These are phyloP conservation scores for Tirmania nivea DNA, from an alignment of 495 filamentous ascomycete genomes.

Conservation along the genomic window DNA sequence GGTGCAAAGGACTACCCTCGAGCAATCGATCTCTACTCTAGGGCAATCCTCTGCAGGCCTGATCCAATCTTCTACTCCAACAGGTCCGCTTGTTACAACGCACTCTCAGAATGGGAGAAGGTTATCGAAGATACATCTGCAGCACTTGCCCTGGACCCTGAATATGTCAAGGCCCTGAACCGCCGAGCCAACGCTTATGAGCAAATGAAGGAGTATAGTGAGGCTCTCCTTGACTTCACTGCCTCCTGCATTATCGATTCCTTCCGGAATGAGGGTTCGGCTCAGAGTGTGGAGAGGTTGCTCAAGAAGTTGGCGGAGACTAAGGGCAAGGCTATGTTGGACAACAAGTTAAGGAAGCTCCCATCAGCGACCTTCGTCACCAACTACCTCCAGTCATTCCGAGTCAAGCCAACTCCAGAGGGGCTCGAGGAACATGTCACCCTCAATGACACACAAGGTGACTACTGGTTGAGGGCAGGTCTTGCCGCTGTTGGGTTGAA, in stretches of 20 bases:
- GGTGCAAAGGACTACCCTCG: constrained; percentile 71
- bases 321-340: constrained; percentile 72
- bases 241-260: constrained; percentile 97
- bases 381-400: constrained; percentile 98
- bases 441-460: constrained; percentile 53
- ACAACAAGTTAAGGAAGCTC: constrained; percentile 44
- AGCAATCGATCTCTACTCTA: constrained; percentile 83
- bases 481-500: constrained; percentile 58
- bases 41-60: constrained; percentile 88
- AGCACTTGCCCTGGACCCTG: constrained; percentile 70
- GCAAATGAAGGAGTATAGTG: constrained; percentile 70
- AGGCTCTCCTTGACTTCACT: constrained; percentile 89
- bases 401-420: constrained; percentile 49
- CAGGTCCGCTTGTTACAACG: constrained; percentile 91
- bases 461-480: constrained; percentile 65
- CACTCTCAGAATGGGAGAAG: constrained; percentile 76
- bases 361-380: constrained; percentile 90
- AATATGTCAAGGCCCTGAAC: constrained; percentile 96
- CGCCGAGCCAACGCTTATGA: constrained; percentile 91
- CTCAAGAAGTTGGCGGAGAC: constrained; percentile 92
- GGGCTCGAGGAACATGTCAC: constrained; percentile 65
- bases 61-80: constrained; percentile 99
- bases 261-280: constrained; percentile 74
- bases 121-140: constrained; percentile 94
- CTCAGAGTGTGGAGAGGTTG: constrained; percentile 72